A percentile compares a stretch with the other conserved stretches of the same genome.
These are phyloP conservation scores for Pseudovirgaria hyperparasitica DNA, from an alignment of 2,329 filamentous ascomycete species.

Conservation along the genomic window DNA sequence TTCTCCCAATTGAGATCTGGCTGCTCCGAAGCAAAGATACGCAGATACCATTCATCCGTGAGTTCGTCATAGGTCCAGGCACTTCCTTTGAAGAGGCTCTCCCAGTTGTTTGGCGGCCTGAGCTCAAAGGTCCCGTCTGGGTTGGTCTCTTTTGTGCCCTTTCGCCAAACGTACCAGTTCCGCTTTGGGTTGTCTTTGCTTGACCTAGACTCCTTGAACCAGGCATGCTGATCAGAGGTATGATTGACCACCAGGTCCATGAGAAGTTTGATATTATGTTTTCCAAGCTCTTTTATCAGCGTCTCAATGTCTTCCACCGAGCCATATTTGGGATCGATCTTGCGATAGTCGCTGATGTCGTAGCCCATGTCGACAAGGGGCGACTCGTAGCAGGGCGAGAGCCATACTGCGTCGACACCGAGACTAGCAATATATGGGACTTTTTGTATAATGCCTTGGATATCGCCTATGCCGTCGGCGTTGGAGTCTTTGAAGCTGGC, in stretches of 20 bases:
- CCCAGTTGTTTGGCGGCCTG: constrained; percentile 46
- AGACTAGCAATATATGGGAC: constrained; percentile 43
- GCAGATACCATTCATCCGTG: constrained; percentile 34
- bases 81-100: constrained; percentile 26
- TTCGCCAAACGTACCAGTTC: constrained; percentile 61
- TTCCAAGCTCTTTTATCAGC: constrained; percentile 46
- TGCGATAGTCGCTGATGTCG: constrained; percentile 56
- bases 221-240: constrained; percentile 57
- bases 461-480: constrained; percentile 47
- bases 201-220: constrained; percentile 55
- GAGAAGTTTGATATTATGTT: constrained; percentile 55
- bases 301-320: constrained; percentile 52
- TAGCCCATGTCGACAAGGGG: constrained; percentile 60
- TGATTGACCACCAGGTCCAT: constrained; percentile 71
- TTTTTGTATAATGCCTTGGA: constrained; percentile 50
- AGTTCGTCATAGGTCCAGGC: constrained; percentile 33
- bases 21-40: constrained; percentile 33
- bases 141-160: too few relatives aligned
- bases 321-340: constrained; percentile 52
- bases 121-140: constrained; percentile 41
- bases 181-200: constrained; percentile 51
- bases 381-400: constrained; percentile 52
- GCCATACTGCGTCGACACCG: constrained; percentile 54
- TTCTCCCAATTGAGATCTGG: constrained; percentile 38
- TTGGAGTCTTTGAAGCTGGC: constrained; percentile 39